phyloP scores from a whole-genome alignment of 2,329 filamentous ascomycete genomes.

The Hortaea sp. region DNA sequence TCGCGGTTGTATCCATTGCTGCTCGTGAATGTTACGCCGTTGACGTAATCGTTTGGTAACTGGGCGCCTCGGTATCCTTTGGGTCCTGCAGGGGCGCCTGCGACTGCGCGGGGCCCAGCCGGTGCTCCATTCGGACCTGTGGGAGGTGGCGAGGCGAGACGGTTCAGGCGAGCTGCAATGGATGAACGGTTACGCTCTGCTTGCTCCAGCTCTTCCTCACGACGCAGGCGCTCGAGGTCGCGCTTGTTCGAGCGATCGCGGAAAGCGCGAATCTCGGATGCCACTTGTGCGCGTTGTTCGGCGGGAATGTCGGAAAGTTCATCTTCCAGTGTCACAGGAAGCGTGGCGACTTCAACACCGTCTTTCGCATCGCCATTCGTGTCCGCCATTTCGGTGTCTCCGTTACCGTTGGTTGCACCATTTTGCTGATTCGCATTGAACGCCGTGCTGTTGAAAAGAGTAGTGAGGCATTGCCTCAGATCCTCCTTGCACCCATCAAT shows the following conservation, averaged over 20 bases:
- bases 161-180: slow-evolving; percentile 47
- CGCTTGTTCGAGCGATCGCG: slow-evolving; percentile 80
- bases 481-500: slow-evolving; percentile 59
- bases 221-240: slow-evolving; percentile 75
- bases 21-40: slow-evolving; percentile 68
- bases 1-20: slow-evolving; percentile 59
- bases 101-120: slow-evolving; percentile 59
- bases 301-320: slow-evolving; percentile 91
- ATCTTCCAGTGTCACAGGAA: slow-evolving; percentile 73
- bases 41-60: slow-evolving; percentile 62
- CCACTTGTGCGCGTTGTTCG: slow-evolving; percentile 91
- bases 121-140: slow-evolving; percentile 58
- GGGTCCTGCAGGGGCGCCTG: slow-evolving; percentile 65
- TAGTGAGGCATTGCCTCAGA: slow-evolving; percentile 57
- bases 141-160: slow-evolving; percentile 62
- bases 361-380: slow-evolving; percentile 50
- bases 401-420: slow-evolving; percentile 7
- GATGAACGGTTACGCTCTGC: slow-evolving; percentile 68
- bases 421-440: slow-evolving; percentile 16
- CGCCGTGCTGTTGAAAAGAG: slow-evolving; percentile 57
- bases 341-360: slow-evolving; percentile 74
- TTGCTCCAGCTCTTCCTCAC: slow-evolving; percentile 88
- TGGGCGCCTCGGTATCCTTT: slow-evolving; percentile 50
- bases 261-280: slow-evolving; percentile 88
- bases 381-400: slow-evolving; percentile 13